Evolutionary conservation across 805 yeast genomes (phyloP), one percentile per base, ranked within the genome.

Genomic region (Barnettozyma botsteinii): DNA sequence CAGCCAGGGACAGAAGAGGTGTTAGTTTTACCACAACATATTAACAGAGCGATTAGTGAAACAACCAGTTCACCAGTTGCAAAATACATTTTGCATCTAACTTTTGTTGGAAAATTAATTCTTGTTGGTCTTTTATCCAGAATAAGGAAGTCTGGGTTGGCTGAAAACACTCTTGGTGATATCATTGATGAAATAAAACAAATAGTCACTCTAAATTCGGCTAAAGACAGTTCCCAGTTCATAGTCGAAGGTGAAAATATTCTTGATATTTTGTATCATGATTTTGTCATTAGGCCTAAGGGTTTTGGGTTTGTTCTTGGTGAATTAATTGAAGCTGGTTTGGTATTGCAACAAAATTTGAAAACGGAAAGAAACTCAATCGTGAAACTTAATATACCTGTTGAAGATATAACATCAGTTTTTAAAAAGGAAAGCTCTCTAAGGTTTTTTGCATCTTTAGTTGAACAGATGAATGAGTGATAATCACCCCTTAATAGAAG

Each of bases 241-340:
- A 44, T 57, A 10, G 35, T 52, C 28, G 65, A 58, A 4, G 60
- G 64, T n/a, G 53, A 59, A 18, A 52, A 61, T 10, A 54, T 59
- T 14, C 43, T 60, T 22, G 63, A 61, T 20, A 56, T 66, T 24
- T 50, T 63, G 13, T 63, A 62, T 29, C 59, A 59, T 2, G 64
- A 59, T 13, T 49, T 50, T 7, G 60, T 67, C 3, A 61, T 78
- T 1, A 66, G 91, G 41, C 66, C 83, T 21, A 66, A 69, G 20
- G 80, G 85, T 5, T 73, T 85, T 49, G 72, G 73, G 27, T 75
- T 66, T 38, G 69, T 85, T 1, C 52, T 88, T 7, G 68, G 70
- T 34, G 94, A 87, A 51, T 64, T 91, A 40, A 75, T 77, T 12
- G 96, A 88, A 41, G 77, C 80, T 32, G 98, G 97, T 0, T 64